Evolutionary conservation across 177 flowering plant species (phyloP), one percentile per base, ranked within the genome.

Genomic region (Vitis hybrid): DNA sequence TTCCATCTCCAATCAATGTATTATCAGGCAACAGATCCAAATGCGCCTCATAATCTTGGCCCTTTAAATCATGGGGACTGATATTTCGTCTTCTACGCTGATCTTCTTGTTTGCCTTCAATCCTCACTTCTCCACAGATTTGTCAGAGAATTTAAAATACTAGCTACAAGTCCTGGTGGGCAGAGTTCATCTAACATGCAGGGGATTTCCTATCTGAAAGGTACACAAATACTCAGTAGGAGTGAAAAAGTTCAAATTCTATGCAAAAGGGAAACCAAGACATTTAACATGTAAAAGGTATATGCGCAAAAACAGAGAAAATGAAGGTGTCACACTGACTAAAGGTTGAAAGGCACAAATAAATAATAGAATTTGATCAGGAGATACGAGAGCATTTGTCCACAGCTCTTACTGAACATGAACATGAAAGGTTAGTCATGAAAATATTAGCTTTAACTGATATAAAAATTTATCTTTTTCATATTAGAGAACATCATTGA

Each of bases 171-270:
- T 64, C 50, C 57, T 32, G 57, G 9, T 54, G 49, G 63, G 51
- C 56, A 65, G 35, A 57, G 70, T 52, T 62, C 72, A 58, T 54
- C 30, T 27, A 35, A 32, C 55, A 66, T 53, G 52, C 58, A 48
- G 27, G 52, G 67, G 12, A 61, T 70, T 27, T 71, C 57, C 65
- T 10, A 69, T 74, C 83, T 78, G 59, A 80, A 72, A 65, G 49
- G 58, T 30, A 63, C 9, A 62, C 11, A 24, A 60, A 53, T 52
- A 46, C 9, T 73, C 63, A 53, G 48, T 11, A 68, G 59, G 49
- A 20, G 2, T 18, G 71, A 24, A 71, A 11, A 41, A 6, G 8
- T 41, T 41, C 4, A 30, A 59, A 61, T 41, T 32, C 15, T 24
- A 49, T 1, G 51, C 9, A 61, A 10, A 61, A 53, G 9, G 18